Percentiles rank a stretch among this genome's conserved stretches.
Evolutionary conservation across 306 rosid genomes (phyloP).

Genomic region (Malus fusca): DNA sequence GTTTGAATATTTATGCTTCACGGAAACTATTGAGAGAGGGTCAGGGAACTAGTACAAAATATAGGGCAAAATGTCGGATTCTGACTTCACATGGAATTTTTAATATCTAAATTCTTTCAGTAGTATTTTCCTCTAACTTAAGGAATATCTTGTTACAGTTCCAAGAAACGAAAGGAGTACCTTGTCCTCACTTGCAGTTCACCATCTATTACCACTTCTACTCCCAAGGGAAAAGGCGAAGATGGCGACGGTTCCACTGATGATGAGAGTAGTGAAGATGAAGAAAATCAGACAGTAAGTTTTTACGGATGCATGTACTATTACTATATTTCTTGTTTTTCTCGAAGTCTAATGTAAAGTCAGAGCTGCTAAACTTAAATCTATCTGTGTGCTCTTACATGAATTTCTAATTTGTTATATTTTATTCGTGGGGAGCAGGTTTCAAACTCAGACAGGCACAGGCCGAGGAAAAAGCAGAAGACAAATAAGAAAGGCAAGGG

Average conservation of each 20-base stretch:
- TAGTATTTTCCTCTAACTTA: constrained; percentile 6
- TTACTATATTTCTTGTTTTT: not conserved
- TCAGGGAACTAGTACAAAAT: not conserved
- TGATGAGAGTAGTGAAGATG: constrained; percentile 50
- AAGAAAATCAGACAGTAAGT: constrained; percentile 64
- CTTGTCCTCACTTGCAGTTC: constrained; percentile 84
- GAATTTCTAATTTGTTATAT: not conserved
- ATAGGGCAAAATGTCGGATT: not conserved
- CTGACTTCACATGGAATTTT: not conserved
- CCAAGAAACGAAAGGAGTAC: constrained; percentile 82
- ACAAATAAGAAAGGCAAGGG: constrained; percentile 54
- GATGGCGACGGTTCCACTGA: constrained; percentile 55
- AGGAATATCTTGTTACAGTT: constrained; percentile 35
- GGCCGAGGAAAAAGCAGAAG: constrained; percentile 69
- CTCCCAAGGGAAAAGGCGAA: constrained; percentile 44
- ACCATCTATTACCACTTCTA: constrained; percentile 33
- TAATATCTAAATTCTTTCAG: not conserved
- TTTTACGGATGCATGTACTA: not conserved
- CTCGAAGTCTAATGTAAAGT: not conserved
- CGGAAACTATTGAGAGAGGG: not conserved
- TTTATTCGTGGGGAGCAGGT: constrained; percentile 35
- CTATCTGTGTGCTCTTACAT: not conserved
- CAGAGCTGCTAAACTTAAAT: not conserved
- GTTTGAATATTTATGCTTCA: too few species aligned
- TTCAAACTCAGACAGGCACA: constrained; percentile 59